Conservation (phyloP, 352 stramenopile genomes). For the Hyaloperonospora arabidopsidis region DNA sequence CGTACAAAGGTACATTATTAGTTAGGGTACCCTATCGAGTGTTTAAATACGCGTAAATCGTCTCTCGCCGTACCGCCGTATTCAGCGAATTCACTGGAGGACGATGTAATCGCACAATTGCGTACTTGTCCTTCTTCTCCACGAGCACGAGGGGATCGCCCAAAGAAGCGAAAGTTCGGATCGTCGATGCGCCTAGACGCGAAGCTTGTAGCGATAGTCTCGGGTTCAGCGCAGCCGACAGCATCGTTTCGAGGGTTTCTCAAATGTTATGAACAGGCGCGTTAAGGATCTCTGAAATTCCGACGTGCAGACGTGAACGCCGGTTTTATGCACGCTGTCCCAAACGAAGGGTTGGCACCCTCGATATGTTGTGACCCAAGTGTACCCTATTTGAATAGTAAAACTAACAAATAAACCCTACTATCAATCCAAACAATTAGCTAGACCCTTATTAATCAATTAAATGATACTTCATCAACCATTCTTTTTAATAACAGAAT, state of each 20-base stretch:
- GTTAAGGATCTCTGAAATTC: slow-evolving; percentile 11
- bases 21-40: no score
- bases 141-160: slow-evolving; percentile 55
- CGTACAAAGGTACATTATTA: no score
- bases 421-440: no score
- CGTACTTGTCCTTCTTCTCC: slow-evolving; percentile 65
- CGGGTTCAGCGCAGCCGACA: slow-evolving; percentile 2
- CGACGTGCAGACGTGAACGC: slow-evolving; percentile 29
- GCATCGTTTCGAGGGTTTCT: slow-evolving; percentile 8
- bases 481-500: no score
- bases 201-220: slow-evolving; percentile 8
- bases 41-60: neutral
- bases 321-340: neutral
- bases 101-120: slow-evolving; percentile 73
- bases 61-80: slow-evolving; percentile 32
- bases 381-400: no score
- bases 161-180: slow-evolving; percentile 28
- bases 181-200: slow-evolving; percentile 2
- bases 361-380: no score
- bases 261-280: neutral
- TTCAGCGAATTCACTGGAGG: slow-evolving; percentile 78
- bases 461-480: no score
- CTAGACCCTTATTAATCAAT: no score
- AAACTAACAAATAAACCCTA: no score
- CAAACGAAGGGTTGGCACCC: no score